Percentiles rank a stretch among this genome's conserved stretches.
Conservation (phyloP, 495 filamentous ascomycete species). For the Pseudevernia furfuracea region DNA sequence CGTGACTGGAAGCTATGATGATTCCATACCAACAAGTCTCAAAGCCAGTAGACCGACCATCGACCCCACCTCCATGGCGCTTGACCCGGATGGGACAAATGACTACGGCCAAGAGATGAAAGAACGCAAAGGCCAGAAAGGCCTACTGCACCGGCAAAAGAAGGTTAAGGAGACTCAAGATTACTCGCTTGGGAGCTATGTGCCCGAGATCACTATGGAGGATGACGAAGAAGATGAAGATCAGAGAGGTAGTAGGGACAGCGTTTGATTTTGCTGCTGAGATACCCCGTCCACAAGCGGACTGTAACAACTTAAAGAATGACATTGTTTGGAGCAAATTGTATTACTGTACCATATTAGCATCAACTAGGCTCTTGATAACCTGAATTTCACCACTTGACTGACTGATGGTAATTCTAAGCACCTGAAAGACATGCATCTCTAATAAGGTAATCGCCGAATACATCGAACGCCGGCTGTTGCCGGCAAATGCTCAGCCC, state of each 20-base stretch:
- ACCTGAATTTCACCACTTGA: neutral
- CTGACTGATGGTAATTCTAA: neutral
- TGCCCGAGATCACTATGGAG: conserved; percentile 23
- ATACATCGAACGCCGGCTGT: neutral
- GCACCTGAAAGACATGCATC: too few species aligned
- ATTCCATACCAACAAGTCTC: conserved; percentile 19
- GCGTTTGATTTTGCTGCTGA: conserved; percentile 5
- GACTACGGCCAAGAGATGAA: conserved; percentile 20
- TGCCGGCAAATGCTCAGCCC: neutral
- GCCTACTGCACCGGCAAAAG: conserved; percentile 3
- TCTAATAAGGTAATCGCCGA: too few species aligned
- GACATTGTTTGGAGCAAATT: neutral
- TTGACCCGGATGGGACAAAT: conserved; percentile 5
- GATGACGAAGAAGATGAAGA: conserved; percentile 23
- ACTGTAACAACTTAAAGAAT: neutral
- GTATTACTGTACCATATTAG: neutral
- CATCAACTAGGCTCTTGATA: neutral
- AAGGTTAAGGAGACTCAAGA: neutral
- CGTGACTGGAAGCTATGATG: conserved; percentile 18
- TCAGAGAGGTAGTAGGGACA: conserved; percentile 8
- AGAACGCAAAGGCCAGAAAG: conserved; percentile 13
- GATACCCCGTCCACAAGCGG: conserved; percentile 8
- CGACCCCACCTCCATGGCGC: conserved; percentile 5
- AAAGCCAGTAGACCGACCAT: conserved; percentile 7
- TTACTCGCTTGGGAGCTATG: conserved; percentile 18